Evolutionary conservation across 1,139 yeast species (phyloP).

Genomic region (Protomyces gravidus): DNA sequence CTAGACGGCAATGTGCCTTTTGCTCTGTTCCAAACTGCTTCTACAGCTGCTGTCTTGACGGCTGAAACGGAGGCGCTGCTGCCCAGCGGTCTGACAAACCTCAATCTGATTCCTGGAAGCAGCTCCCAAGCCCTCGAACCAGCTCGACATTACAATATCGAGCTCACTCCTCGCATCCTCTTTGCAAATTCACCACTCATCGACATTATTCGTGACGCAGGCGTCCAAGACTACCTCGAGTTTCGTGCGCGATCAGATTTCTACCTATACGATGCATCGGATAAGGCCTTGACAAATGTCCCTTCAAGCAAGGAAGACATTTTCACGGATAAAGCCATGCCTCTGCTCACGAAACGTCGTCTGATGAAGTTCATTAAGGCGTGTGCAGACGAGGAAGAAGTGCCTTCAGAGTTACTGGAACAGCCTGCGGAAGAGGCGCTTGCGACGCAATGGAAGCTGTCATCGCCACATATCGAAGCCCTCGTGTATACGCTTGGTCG

Average conservation of each 20-base stretch:
- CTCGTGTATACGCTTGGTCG: slow-evolving; percentile 74
- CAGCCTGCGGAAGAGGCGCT: slow-evolving; percentile 53
- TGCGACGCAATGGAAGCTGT: slow-evolving; percentile 40
- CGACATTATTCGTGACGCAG: slow-evolving; percentile 67
- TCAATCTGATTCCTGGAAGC: not conserved
- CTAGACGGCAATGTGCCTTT: slow-evolving; percentile 77
- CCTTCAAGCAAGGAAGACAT: slow-evolving; percentile 87
- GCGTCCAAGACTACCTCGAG: slow-evolving; percentile 87
- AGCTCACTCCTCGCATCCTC: slow-evolving; percentile 79
- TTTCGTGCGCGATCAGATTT: slow-evolving; percentile 83
- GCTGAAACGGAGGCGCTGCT: not conserved
- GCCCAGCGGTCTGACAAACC: not conserved
- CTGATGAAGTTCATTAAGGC: slow-evolving; percentile 92
- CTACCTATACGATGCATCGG: slow-evolving; percentile 66
- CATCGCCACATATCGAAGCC: slow-evolving; percentile 3
- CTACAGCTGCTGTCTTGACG: slow-evolving; percentile 57
- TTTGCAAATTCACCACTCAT: slow-evolving; percentile 85
- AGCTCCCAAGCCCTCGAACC: slow-evolving; percentile 35
- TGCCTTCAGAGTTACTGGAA: slow-evolving; percentile 39
- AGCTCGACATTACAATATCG: slow-evolving; percentile 78
- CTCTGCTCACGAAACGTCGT: slow-evolving; percentile 71
- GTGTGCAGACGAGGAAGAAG: slow-evolving; percentile 46
- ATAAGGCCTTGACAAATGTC: slow-evolving; percentile 44
- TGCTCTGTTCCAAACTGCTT: slow-evolving; percentile 58
- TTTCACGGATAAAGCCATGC: slow-evolving; percentile 78